Percentiles rank a stretch among this genome's conserved stretches.
Conservation (phyloP, 371 early-diverging fungal species). For the Pancytospora epiphaga region DNA sequence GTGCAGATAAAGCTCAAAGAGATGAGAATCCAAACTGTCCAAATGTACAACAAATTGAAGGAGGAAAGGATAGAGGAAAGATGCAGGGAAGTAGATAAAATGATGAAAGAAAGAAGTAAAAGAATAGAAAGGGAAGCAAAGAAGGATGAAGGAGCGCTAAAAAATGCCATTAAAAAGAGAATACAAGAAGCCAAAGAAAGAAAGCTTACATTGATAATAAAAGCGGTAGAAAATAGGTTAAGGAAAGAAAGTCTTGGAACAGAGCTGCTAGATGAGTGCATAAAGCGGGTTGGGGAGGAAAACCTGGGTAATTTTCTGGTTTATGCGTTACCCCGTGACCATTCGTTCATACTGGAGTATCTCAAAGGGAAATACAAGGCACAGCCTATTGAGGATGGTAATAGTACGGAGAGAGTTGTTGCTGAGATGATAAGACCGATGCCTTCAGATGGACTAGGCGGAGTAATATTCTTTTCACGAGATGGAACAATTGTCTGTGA, state of each 20-base stretch:
- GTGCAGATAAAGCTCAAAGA: slow-evolving; percentile 57
- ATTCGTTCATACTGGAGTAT: background rate
- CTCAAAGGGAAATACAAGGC: too few relatives aligned
- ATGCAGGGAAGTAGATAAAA: slow-evolving; percentile 24
- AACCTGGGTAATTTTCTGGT: slow-evolving; percentile 8
- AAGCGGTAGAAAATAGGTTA: slow-evolving; percentile 28
- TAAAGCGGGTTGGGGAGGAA: slow-evolving; percentile 31
- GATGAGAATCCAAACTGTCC: slow-evolving; percentile 54
- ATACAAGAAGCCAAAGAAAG: slow-evolving; percentile 31
- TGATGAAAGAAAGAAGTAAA: slow-evolving; percentile 40
- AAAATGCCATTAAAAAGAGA: slow-evolving; percentile 35
- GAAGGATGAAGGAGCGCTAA: slow-evolving; percentile 38
- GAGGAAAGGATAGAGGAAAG: slow-evolving; percentile 40
- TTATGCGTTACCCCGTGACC: background rate
- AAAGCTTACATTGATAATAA: slow-evolving; percentile 25
- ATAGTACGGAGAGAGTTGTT: background rate
- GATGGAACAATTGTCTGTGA: slow-evolving; percentile 51
- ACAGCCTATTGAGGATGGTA: slow-evolving; percentile 5
- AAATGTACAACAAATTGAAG: slow-evolving; percentile 55
- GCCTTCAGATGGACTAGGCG: slow-evolving; percentile 40
- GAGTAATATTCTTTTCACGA: slow-evolving; percentile 47
- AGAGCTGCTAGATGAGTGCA: slow-evolving; percentile 19
- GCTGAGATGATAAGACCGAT: slow-evolving; percentile 41
- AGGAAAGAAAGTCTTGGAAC: background rate
- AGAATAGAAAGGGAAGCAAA: slow-evolving; percentile 38